A percentile compares a stretch with the other conserved stretches of the same genome.
These are phyloP conservation scores for Vaccinium corymbosum DNA, from an alignment of 148 eudicot genomes.

Conservation along the genomic window DNA sequence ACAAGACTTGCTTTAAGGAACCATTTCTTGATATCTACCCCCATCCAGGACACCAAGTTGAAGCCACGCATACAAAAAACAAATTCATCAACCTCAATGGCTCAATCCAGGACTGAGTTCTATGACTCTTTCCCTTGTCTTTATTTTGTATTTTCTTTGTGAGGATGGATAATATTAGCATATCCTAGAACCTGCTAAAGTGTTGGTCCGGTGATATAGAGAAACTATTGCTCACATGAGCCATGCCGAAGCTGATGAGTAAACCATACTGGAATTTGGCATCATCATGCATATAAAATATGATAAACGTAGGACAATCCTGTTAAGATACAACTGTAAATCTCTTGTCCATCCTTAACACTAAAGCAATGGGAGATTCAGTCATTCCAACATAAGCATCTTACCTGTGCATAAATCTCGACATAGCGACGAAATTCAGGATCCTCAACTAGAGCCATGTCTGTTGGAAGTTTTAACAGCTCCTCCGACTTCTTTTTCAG, in stretches of 20 bases:
- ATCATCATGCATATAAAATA: neutral
- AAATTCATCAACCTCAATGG: neutral
- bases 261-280: neutral
- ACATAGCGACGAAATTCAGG: constrained; percentile 54
- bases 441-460: constrained; percentile 62
- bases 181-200: neutral
- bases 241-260: neutral
- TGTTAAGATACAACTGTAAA: neutral
- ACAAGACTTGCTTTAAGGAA: neutral
- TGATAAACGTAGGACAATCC: neutral
- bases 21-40: neutral
- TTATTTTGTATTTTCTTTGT: neutral
- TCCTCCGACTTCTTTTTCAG: constrained; percentile 50
- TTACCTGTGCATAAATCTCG: constrained; percentile 72
- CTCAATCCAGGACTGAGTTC: neutral
- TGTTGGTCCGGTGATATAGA: neutral
- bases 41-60: neutral
- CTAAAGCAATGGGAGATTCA: neutral
- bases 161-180: neutral
- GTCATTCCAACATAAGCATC: neutral
- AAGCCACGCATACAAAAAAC: neutral
- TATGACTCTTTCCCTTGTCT: neutral
- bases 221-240: neutral
- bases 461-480: constrained; percentile 75
- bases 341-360: neutral